Evolutionary conservation across 1,284 basidiomycete species (phyloP).

Genomic region (Sparassis latifolia): DNA sequence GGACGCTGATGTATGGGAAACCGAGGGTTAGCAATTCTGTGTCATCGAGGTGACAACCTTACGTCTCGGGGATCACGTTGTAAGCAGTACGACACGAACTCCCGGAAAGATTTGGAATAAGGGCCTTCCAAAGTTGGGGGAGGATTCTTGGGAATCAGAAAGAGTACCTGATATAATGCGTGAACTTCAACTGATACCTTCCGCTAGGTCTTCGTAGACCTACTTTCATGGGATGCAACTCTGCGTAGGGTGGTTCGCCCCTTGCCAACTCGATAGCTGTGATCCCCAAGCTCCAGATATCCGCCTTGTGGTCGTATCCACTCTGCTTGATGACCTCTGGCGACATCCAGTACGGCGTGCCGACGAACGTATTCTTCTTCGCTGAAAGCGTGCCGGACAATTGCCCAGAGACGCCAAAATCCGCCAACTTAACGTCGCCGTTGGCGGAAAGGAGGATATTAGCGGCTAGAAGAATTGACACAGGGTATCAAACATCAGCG

Average conservation of each 20-base stretch:
- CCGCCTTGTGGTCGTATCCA: constrained; percentile 97
- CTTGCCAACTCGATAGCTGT: constrained; percentile 97
- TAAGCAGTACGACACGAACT: constrained; percentile 90
- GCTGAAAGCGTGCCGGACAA: constrained; percentile 91
- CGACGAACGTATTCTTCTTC: constrained; percentile 99
- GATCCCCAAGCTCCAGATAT: constrained; percentile 96
- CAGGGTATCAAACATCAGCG: background rate
- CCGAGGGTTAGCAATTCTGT: constrained; percentile 4
- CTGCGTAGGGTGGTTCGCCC: constrained; percentile 96
- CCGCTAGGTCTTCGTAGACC: constrained; percentile 3
- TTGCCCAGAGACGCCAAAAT: constrained; percentile 99
- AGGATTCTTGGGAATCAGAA: constrained; percentile 96
- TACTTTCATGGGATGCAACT: constrained; percentile 98
- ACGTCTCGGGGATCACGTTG: constrained; percentile 92
- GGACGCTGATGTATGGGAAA: constrained; percentile 58
- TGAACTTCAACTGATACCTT: background rate
- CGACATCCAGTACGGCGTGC: constrained; percentile 98
- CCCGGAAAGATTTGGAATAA: constrained; percentile 89
- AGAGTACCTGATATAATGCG: constrained; percentile 68
- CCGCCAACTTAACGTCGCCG: constrained; percentile 97
- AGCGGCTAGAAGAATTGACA: constrained; percentile 52
- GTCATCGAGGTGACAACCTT: constrained; percentile 21
- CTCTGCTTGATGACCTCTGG: constrained; percentile 99
- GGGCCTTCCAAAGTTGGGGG: constrained; percentile 85
- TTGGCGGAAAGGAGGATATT: constrained; percentile 91